Evolutionary conservation across 1,139 yeast genomes (phyloP).

Genomic region (Blastobotrys buckinghamii): DNA sequence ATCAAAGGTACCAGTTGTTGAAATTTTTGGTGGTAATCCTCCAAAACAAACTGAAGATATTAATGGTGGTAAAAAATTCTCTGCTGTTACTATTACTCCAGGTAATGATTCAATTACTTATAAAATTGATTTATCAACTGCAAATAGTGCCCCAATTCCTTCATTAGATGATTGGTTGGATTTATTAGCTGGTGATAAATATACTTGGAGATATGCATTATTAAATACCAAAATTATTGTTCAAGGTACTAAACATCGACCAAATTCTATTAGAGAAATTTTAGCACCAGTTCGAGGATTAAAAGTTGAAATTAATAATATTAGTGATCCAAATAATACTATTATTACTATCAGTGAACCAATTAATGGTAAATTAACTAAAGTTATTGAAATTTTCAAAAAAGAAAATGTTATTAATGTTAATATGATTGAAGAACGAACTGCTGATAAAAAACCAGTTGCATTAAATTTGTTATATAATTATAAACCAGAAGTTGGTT

Average conservation of each 20-base stretch:
- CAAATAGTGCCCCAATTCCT: constrained; percentile 33
- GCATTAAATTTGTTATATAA: constrained; percentile 71
- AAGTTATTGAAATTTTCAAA: constrained; percentile 59
- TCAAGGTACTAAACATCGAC: constrained; percentile 73
- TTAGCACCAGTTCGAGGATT: constrained; percentile 67
- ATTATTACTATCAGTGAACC: constrained; percentile 61
- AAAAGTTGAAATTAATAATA: constrained; percentile 56
- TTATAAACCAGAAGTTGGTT: constrained; percentile 81
- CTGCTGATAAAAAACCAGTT: constrained; percentile 68
- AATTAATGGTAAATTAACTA: constrained; percentile 64
- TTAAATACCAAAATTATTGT: constrained; percentile 73
- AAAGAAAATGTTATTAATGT: constrained; percentile 52
- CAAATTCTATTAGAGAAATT: constrained; percentile 74
- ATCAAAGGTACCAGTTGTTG: constrained; percentile 75
- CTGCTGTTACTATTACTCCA: constrained; percentile 34
- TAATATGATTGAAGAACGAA: constrained; percentile 81
- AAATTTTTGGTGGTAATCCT: constrained; percentile 73
- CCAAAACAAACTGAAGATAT: constrained; percentile 35
- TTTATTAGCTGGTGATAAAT: constrained; percentile 69
- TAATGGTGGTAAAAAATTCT: constrained; percentile 26
- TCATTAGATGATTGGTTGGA: constrained; percentile 58
- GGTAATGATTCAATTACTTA: constrained; percentile 37
- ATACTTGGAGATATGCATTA: constrained; percentile 91
- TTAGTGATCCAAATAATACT: constrained; percentile 48
- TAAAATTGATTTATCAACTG: constrained; percentile 46